A percentile compares a stretch with the other conserved stretches of the same genome.
phyloP scores from a whole-genome alignment of 129 eudicot species.

The Mikania micrantha region DNA sequence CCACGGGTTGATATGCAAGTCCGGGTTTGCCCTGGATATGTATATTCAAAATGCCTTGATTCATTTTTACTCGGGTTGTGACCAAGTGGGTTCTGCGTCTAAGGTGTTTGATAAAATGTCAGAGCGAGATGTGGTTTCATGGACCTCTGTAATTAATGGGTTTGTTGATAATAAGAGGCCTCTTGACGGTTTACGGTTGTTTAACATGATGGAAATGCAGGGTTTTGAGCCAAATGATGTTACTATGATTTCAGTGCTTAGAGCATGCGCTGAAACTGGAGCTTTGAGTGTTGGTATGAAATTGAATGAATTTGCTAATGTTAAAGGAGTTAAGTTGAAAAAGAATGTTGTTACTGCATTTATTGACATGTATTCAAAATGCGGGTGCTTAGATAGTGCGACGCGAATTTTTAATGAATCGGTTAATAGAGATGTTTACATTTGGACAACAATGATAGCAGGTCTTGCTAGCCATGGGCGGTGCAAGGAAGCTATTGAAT shows the following conservation, averaged over 20 bases:
- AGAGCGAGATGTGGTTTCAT: conserved; percentile 42
- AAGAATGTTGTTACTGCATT: conserved; percentile 44
- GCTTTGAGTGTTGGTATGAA: conserved; percentile 35
- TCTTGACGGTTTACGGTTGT: conserved; percentile 25
- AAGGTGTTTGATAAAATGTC: conserved; percentile 54
- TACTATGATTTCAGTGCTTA: conserved; percentile 39
- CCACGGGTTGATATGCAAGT: conserved; percentile 30
- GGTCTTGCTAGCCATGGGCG: conserved; percentile 51
- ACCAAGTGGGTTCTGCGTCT: conserved; percentile 13
- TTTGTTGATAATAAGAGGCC: conserved; percentile 33
- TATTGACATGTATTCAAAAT: conserved; percentile 54
- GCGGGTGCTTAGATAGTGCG: conserved; percentile 48
- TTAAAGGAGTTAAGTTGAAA: conserved; percentile 9
- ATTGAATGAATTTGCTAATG: conserved; percentile 18
- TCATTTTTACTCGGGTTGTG: conserved; percentile 34
- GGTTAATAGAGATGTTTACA: conserved; percentile 30
- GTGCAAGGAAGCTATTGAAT: conserved; percentile 33
- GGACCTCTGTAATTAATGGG: conserved; percentile 48
- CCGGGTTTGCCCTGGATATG: conserved; percentile 25
- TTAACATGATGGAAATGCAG: conserved; percentile 30
- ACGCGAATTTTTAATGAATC: conserved; percentile 25
- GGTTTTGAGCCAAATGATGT: conserved; percentile 39
- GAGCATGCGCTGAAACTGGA: conserved; percentile 54
- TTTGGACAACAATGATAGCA: conserved; percentile 44
- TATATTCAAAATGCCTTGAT: conserved; percentile 30